phyloP scores from a whole-genome alignment of 305 asterid species.

The Solanum hybrid region DNA sequence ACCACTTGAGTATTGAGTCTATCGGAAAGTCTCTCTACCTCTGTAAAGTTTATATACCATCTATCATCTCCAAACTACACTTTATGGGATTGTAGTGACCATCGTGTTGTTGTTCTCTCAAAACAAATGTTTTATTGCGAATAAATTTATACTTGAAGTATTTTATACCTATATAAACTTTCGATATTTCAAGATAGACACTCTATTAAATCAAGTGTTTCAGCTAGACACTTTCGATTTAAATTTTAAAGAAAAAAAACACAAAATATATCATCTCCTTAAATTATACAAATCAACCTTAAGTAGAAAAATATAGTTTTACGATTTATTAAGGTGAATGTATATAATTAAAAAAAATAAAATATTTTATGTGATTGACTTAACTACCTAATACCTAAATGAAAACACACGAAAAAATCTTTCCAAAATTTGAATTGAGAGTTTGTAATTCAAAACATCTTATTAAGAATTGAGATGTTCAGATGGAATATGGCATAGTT shows the following conservation, averaged over 20 bases:
- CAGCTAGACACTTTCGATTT: not conserved
- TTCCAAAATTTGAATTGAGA: too few species aligned
- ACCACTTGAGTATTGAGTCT: not conserved
- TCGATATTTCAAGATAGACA: not conserved
- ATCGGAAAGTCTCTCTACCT: too few species aligned
- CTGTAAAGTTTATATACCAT: fast-evolving
- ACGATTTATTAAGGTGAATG: too few species aligned
- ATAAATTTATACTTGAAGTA: not conserved
- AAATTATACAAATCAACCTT: not conserved
- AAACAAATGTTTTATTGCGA: too few species aligned
- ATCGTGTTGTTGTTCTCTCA: not conserved
- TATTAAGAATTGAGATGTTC: not conserved
- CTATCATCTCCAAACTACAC: too few species aligned
- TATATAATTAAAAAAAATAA: too few species aligned
- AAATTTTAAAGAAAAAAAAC: too few species aligned
- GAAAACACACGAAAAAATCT: not conserved
- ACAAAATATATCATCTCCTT: not conserved
- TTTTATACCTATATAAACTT: too few species aligned
- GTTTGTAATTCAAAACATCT: not conserved
- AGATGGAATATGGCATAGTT: not conserved
- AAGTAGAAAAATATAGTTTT: too few species aligned
- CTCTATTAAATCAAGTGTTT: not conserved
- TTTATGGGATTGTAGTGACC: too few species aligned
- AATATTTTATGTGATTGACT: not conserved
- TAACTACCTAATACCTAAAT: not conserved